Evolutionary conservation across 2,329 filamentous ascomycete genomes (phyloP).

Genomic region (Teratosphaeria gauchensis): DNA sequence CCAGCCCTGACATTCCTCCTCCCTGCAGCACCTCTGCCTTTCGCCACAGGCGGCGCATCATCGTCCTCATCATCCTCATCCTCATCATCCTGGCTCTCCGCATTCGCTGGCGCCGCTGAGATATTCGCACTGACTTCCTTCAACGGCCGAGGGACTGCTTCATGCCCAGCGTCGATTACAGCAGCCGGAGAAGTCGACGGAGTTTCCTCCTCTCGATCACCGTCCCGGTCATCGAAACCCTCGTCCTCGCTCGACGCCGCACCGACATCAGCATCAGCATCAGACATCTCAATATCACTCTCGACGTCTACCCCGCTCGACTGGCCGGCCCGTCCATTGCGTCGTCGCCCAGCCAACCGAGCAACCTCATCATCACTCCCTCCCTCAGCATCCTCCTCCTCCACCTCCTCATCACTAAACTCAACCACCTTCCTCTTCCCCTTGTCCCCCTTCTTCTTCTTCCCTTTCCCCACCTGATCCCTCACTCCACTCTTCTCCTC

Average conservation of each 20-base stretch:
- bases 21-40: constrained; percentile 19
- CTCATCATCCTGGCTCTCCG: not conserved
- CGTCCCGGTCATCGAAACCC: not conserved
- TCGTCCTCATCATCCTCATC: constrained; percentile 35
- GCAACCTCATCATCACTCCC: constrained; percentile 10
- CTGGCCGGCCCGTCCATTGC: not conserved
- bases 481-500: constrained; percentile 18
- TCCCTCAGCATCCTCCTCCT: constrained; percentile 8
- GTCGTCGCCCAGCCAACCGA: not conserved
- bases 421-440: constrained; percentile 15
- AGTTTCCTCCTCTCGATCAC: constrained; percentile 7
- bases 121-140: constrained; percentile 22
- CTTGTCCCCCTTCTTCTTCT: constrained; percentile 18
- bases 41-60: constrained; percentile 17
- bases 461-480: constrained; percentile 13
- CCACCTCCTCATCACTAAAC: constrained; percentile 9
- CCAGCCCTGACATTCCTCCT: constrained; percentile 31
- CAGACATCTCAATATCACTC: not conserved
- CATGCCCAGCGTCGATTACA: not conserved
- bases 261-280: not conserved
- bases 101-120: constrained; percentile 7
- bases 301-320: not conserved
- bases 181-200: constrained; percentile 10
- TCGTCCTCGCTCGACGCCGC: not conserved
- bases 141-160: constrained; percentile 3